Conservation (phyloP, 2,329 filamentous ascomycete species). For the Colletotrichum cereale region DNA sequence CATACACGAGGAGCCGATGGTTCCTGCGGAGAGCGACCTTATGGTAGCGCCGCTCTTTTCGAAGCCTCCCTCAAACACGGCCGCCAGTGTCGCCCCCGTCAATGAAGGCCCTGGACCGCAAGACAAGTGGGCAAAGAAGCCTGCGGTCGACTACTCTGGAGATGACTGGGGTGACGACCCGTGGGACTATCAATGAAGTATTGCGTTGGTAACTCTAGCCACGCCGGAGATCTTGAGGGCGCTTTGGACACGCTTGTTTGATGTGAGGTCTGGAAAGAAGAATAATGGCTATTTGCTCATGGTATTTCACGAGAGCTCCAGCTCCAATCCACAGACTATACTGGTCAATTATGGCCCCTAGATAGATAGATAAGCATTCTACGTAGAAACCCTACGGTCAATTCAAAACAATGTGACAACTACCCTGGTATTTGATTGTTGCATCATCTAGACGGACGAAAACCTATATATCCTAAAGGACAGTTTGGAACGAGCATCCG, state of each 20-base stretch:
- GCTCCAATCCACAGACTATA: not conserved
- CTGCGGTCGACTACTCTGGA: constrained; percentile 47
- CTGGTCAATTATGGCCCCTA: not conserved
- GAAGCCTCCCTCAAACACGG: not conserved
- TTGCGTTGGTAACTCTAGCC: not conserved
- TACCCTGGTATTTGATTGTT: too few relatives aligned
- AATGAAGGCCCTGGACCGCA: not conserved
- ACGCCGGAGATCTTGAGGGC: too few relatives aligned
- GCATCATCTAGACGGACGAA: too few relatives aligned
- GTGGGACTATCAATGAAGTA: constrained; percentile 30
- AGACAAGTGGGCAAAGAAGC: constrained; percentile 44
- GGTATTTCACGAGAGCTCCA: not conserved
- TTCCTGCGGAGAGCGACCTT: not conserved
- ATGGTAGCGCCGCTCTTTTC: constrained; percentile 35
- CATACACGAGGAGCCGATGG: not conserved
- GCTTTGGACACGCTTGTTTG: not conserved
- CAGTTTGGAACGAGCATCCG: too few relatives aligned
- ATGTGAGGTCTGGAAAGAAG: too few relatives aligned
- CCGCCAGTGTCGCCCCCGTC: not conserved
- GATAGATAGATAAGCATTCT: too few relatives aligned
- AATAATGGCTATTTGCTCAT: not conserved
- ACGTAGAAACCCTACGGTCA: not conserved
- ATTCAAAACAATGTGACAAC: not conserved
- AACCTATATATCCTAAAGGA: too few relatives aligned
- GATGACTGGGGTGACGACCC: constrained; percentile 46